Conservation (phyloP, 805 yeast genomes). For the Pichia membranifaciens region DNA sequence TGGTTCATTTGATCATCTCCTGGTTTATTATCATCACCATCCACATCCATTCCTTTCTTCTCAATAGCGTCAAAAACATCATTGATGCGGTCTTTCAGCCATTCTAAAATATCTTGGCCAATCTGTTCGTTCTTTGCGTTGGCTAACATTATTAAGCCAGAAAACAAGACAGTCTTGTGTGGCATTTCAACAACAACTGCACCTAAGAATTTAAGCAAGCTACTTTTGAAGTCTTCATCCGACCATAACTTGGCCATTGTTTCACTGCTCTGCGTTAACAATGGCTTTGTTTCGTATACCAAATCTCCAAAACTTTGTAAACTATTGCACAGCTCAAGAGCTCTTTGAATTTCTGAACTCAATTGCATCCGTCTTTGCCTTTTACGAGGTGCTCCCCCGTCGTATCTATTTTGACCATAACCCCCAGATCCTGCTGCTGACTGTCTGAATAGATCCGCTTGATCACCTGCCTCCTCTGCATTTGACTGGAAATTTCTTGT, state of each 20-base stretch:
- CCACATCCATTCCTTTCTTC: slow-evolving; percentile 4
- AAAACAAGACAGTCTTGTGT: slow-evolving; percentile 71
- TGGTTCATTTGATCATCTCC: slow-evolving; percentile 11
- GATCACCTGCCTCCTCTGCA: not conserved
- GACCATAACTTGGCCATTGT: slow-evolving; percentile 50
- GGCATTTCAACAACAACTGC: slow-evolving; percentile 85
- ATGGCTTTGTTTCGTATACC: slow-evolving; percentile 32
- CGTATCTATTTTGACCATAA: not conserved
- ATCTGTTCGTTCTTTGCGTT: slow-evolving; percentile 58
- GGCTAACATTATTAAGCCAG: slow-evolving; percentile 60
- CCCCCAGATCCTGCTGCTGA: no score
- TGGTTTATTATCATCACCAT: not conserved
- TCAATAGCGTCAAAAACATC: slow-evolving; percentile 34
- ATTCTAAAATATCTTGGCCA: slow-evolving; percentile 65
- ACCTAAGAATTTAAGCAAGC: slow-evolving; percentile 55
- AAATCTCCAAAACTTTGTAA: slow-evolving; percentile 47
- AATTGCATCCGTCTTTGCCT: slow-evolving; percentile 13
- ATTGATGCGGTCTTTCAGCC: slow-evolving; percentile 59
- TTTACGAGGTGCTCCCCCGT: slow-evolving; percentile 8
- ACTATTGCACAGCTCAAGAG: slow-evolving; percentile 44
- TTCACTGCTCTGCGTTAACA: slow-evolving; percentile 37
- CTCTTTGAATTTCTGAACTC: slow-evolving; percentile 28
- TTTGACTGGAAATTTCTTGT: not conserved
- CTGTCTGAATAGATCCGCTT: not conserved
- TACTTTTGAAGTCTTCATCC: slow-evolving; percentile 52